Conservation (phyloP, 768 basidiomycete genomes). For the Leucosporidium yakuticum region DNA sequence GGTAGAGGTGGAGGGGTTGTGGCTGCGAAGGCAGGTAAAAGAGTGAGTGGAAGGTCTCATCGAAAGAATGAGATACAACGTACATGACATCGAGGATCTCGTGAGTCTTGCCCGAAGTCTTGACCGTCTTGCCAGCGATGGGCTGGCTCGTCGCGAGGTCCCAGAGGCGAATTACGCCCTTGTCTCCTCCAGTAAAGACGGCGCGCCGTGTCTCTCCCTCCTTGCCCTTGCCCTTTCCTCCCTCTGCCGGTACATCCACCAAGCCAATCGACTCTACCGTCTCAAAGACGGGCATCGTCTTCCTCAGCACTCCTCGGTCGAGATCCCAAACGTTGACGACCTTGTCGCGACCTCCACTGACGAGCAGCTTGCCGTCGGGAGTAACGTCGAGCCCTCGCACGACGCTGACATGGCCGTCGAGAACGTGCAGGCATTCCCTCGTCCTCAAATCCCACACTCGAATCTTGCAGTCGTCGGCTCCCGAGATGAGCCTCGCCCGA, state of each 20-base stretch:
- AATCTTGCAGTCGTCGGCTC: slow-evolving; percentile 83
- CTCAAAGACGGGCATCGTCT: slow-evolving; percentile 44
- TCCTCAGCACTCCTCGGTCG: slow-evolving; percentile 47
- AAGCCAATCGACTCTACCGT: slow-evolving; percentile 38
- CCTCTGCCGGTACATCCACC: slow-evolving; percentile 33
- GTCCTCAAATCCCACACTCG: slow-evolving; percentile 83
- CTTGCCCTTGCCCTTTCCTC: slow-evolving; percentile 43
- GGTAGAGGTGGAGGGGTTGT: slow-evolving; percentile 19
- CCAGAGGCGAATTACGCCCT: slow-evolving; percentile 80
- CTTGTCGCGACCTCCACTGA: slow-evolving; percentile 87
- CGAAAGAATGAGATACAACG: slow-evolving; percentile 44
- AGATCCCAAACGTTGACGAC: slow-evolving; percentile 92
- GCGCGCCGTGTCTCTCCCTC: slow-evolving; percentile 25
- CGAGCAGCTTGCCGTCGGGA: slow-evolving; percentile 75
- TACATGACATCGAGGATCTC: slow-evolving; percentile 80
- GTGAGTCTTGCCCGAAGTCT: slow-evolving; percentile 51
- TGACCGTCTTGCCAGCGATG: slow-evolving; percentile 52
- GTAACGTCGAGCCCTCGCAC: slow-evolving; percentile 84
- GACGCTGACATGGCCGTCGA: slow-evolving; percentile 93
- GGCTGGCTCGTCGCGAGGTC: slow-evolving; percentile 63
- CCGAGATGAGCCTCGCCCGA: slow-evolving; percentile 70
- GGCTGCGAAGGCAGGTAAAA: neutral
- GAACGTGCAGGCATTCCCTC: slow-evolving; percentile 64
- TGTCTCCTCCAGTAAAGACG: slow-evolving; percentile 85
- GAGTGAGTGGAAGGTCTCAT: slow-evolving; percentile 1